Percentiles rank a stretch among this genome's conserved stretches.
These are phyloP conservation scores for Talaromyces thailandensis DNA, from an alignment of 495 filamentous ascomycete genomes.

Conservation along the genomic window DNA sequence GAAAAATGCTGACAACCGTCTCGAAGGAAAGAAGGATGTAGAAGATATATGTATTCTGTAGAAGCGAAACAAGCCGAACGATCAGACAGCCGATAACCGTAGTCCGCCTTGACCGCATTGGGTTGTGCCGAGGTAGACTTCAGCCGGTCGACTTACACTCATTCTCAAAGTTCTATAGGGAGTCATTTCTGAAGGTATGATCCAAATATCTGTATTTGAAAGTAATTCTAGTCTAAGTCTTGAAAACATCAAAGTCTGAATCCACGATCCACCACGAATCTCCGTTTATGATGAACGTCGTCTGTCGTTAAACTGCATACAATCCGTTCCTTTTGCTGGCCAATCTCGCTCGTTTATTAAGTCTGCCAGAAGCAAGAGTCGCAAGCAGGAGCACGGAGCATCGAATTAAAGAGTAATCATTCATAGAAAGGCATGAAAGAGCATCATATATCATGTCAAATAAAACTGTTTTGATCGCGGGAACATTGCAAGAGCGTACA, in stretches of 20 bases:
- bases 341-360: neutral
- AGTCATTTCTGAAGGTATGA: neutral
- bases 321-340: neutral
- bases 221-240: neutral
- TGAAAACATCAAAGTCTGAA: neutral
- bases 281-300: neutral
- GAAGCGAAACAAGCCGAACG: neutral
- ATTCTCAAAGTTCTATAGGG: neutral
- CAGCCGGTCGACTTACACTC: neutral
- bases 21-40: neutral
- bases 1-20: neutral
- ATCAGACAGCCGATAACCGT: neutral
- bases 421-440: neutral
- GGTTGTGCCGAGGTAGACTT: neutral
- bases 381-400: too few species aligned
- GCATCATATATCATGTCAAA: slow-evolving; percentile 3
- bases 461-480: neutral
- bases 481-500: neutral
- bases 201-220: neutral
- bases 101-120: neutral
- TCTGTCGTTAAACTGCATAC: neutral
- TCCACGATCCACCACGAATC: neutral
- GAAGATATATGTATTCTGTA: neutral
- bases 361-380: neutral
- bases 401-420: neutral